phyloP scores from a whole-genome alignment of 179 eudicot genomes.

The Heliamphora pulchella region DNA sequence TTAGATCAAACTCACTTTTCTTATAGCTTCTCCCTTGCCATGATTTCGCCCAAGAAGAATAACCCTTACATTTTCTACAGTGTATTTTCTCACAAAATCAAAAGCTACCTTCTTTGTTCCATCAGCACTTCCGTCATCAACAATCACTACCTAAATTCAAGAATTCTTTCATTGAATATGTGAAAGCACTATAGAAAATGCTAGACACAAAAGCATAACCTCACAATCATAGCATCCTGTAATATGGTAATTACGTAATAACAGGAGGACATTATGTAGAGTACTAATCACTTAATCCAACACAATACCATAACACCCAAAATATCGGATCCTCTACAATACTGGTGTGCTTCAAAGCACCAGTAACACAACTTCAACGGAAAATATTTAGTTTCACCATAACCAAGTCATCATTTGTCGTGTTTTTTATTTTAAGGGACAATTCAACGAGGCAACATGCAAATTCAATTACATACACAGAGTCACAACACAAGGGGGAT shows the following conservation, averaged over 20 bases:
- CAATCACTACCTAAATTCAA: slow-evolving; percentile 65
- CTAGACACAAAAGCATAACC: background rate
- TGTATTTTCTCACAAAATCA: slow-evolving; percentile 69
- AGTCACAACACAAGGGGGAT: background rate
- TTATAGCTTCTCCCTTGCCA: slow-evolving; percentile 98
- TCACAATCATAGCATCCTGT: background rate
- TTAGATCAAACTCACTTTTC: slow-evolving; percentile 72
- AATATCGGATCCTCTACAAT: background rate
- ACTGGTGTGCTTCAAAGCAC: background rate
- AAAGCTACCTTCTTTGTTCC: slow-evolving; percentile 81
- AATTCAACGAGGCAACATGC: background rate
- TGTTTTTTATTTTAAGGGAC: slow-evolving; percentile 5
- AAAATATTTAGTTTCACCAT: slow-evolving; percentile 11
- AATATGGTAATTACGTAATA: background rate
- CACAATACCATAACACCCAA: background rate
- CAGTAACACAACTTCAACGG: background rate
- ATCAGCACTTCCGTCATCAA: slow-evolving; percentile 94
- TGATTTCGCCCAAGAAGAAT: slow-evolving; percentile 83
- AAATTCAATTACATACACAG: background rate
- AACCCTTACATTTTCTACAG: slow-evolving; percentile 76
- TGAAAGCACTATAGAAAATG: background rate
- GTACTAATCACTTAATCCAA: background rate
- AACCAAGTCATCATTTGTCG: background rate
- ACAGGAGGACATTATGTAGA: background rate
- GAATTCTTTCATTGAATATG: slow-evolving; percentile 6